Percentiles rank a stretch among this genome's conserved stretches.
Conservation (phyloP, 2,329 filamentous ascomycete genomes). For the Colletotrichum neosansevieriae region DNA sequence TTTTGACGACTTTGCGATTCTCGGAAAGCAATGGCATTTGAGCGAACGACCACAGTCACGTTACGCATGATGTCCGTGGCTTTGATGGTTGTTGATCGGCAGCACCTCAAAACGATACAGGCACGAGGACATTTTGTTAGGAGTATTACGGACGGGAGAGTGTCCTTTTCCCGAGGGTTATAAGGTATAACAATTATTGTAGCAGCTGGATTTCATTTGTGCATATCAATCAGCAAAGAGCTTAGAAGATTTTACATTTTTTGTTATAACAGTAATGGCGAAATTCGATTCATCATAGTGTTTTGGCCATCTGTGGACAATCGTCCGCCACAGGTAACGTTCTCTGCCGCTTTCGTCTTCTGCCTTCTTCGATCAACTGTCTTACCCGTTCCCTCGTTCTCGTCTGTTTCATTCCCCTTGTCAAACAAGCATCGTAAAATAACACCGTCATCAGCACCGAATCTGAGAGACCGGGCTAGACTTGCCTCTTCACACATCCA, state of each 20-base stretch:
- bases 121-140: slow-evolving; percentile 12
- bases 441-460: neutral
- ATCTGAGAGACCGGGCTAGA: neutral
- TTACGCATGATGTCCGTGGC: slow-evolving; percentile 18
- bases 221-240: slow-evolving; percentile 1
- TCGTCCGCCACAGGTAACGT: too few species aligned
- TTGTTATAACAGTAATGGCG: too few species aligned
- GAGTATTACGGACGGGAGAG: slow-evolving; percentile 10
- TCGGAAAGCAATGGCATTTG: slow-evolving; percentile 10
- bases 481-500: neutral
- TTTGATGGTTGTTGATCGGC: slow-evolving; percentile 16
- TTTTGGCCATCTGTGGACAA: too few species aligned
- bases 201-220: slow-evolving; percentile 24
- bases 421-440: too few species aligned
- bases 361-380: too few species aligned
- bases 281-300: too few species aligned
- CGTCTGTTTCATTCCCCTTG: too few species aligned
- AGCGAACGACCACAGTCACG: slow-evolving; percentile 11
- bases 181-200: slow-evolving; percentile 14
- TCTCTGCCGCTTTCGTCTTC: too few species aligned
- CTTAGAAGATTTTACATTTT: neutral
- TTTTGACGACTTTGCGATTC: neutral
- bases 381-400: too few species aligned
- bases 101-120: neutral
- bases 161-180: neutral